Base-by-base conservation (phyloP, 2,329 filamentous ascomycete species). In the Fusarium fracticaudum region DNA sequence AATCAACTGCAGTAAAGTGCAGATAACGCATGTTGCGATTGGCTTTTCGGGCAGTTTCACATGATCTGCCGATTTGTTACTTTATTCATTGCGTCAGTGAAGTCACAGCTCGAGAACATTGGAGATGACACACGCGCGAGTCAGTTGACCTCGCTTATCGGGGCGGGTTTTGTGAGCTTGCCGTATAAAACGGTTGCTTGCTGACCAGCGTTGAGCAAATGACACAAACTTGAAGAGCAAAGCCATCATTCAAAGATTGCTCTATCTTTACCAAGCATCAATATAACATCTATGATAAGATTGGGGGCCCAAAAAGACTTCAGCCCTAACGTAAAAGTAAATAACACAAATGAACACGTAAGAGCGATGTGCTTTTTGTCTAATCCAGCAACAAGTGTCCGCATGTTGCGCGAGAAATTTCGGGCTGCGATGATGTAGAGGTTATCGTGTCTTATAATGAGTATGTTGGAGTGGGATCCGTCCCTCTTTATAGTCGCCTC, bases 61-160 rank as follows among this genome's bases (percentile, higher is more conserved):
- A 15, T 0, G 4, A 5, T 18, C 15, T 18, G 2, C 10, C 24
- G 20, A 2, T 13, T 9, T 40, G 20, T 7, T 3, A 6, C 1
- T 10, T 35, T 24, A 24, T 29, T 38, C 5, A 40, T n/a, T 38
- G 13, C 7, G 8, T 17, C 5, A 8, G 14, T 37, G 18, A 55
- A 18, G 24, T n/a, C 26, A 5, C 11, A 12, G 24, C 5, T 17
- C 5, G 17, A 35, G 14, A 9, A 6, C 4, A 9, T 45, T 15
- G 10, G 41, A 22, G 2, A 7, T 6, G 11, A 5, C 24, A 9
- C 2, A 15, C 13, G 24, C 15, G 12, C 31, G 41, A 59, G 41
- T 50, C 31, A 59, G 20, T 10, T 26, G 33, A 11, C 10, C 14
- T 59, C 33, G 55, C 33, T 38, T 50, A 37, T 29, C 31, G 15